phyloP scores from a whole-genome alignment of 2,329 filamentous ascomycete species.

The Diaporthe citriasiana region DNA sequence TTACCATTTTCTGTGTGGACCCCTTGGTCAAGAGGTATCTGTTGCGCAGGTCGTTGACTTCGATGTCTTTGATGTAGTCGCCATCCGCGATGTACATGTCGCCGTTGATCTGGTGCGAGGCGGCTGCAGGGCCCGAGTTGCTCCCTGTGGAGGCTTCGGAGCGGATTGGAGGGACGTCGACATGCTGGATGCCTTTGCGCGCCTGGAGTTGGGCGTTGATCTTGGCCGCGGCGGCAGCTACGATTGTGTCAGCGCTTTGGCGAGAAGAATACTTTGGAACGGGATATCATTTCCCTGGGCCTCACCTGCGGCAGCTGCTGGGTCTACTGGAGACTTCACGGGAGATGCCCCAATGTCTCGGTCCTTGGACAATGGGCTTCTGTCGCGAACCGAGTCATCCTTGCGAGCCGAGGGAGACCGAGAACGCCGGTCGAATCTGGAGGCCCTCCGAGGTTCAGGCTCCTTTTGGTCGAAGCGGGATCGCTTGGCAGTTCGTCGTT shows the following conservation, averaged over 20 bases:
- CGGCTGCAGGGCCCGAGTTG: constrained; percentile 61
- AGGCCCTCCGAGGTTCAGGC: constrained; percentile 80
- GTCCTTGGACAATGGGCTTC: constrained; percentile 78
- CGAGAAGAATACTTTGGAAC: neutral
- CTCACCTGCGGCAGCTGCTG: constrained; percentile 83
- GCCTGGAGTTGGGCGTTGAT: constrained; percentile 88
- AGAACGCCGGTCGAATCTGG: constrained; percentile 92
- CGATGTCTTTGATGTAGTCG: constrained; percentile 98
- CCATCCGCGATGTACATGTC: constrained; percentile 96
- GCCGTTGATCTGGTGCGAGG: constrained; percentile 76
- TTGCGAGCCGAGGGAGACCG: constrained; percentile 81
- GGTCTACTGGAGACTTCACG: constrained; percentile 71
- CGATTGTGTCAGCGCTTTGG: constrained; percentile 35
- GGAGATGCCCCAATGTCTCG: constrained; percentile 54
- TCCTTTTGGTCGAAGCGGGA: constrained; percentile 96
- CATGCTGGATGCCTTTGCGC: constrained; percentile 90
- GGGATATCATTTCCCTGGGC: neutral
- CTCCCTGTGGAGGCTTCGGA: constrained; percentile 46
- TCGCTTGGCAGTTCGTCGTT: constrained; percentile 80
- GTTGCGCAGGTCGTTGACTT: constrained; percentile 97
- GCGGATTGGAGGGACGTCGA: constrained; percentile 87
- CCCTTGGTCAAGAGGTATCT: constrained; percentile 98
- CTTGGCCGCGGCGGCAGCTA: constrained; percentile 88
- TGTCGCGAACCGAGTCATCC: constrained; percentile 79
- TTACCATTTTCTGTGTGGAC: constrained; percentile 99